Conservation (phyloP, 441 rosid genomes). For the Bruguiera hainesii region DNA sequence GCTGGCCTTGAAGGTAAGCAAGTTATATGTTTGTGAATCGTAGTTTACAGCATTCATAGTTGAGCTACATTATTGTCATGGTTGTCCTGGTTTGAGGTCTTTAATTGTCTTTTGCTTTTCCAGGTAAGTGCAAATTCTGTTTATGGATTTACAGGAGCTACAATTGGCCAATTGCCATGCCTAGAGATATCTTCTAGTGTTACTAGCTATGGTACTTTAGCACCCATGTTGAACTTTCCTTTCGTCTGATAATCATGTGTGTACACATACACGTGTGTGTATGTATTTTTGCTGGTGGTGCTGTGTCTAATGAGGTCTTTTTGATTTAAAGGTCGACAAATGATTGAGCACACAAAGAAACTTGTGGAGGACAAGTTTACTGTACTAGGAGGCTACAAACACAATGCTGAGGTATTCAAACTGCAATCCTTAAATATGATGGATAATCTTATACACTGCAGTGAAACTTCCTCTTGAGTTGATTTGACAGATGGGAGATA, state of each 20-base stretch:
- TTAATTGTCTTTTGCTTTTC: constrained; percentile 23
- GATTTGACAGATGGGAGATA: background rate
- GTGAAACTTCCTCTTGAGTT: background rate
- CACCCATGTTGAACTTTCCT: constrained; percentile 14
- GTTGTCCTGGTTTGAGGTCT: constrained; percentile 17
- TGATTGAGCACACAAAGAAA: constrained; percentile 97
- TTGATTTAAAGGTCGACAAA: constrained; percentile 73
- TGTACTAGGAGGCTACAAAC: constrained; percentile 64
- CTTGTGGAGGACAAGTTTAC: constrained; percentile 92
- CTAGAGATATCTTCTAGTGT: constrained; percentile 97
- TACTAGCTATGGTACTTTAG: constrained; percentile 86
- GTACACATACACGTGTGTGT: no score
- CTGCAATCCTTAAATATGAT: constrained; percentile 14
- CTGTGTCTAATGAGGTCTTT: constrained; percentile 3
- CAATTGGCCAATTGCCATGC: constrained; percentile 92
- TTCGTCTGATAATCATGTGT: constrained; percentile 24
- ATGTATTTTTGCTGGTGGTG: no score
- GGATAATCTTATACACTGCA: constrained; percentile 4
- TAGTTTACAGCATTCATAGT: constrained; percentile 1
- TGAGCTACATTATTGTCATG: background rate
- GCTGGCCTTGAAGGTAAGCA: constrained; percentile 81
- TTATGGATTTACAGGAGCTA: constrained; percentile 98
- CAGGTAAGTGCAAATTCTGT: constrained; percentile 99
- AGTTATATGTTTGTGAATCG: constrained; percentile 9
- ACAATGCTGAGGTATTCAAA: constrained; percentile 78